These are phyloP conservation scores for Bipolaris victoriae DNA, from an alignment of 2,329 filamentous ascomycete genomes.

Conservation along the genomic window DNA sequence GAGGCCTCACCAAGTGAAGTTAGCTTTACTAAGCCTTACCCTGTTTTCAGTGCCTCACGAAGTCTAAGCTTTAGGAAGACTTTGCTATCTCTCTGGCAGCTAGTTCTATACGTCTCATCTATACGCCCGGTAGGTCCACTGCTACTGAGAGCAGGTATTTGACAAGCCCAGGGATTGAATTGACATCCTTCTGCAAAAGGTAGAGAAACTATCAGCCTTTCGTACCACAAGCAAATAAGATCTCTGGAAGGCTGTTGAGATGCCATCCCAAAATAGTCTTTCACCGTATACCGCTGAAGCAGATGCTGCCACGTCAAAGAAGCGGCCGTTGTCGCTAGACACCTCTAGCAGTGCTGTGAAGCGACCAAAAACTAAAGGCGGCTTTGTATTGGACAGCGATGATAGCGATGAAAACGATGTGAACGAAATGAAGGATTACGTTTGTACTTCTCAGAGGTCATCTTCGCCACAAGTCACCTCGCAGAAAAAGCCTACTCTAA, in stretches of 20 bases:
- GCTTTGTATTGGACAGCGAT: slow-evolving; percentile 20
- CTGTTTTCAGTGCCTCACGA: background rate
- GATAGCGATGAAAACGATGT: background rate
- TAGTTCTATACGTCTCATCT: background rate
- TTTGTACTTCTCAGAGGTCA: background rate
- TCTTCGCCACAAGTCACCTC: background rate
- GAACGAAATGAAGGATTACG: background rate
- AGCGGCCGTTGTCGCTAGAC: background rate
- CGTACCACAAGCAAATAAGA: background rate
- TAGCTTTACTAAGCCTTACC: background rate
- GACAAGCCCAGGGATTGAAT: background rate
- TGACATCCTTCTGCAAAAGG: background rate
- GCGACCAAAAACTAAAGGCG: slow-evolving; percentile 13
- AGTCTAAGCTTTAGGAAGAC: background rate
- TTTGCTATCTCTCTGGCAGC: background rate
- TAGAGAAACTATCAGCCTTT: background rate
- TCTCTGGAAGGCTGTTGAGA: background rate
- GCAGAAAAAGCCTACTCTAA: background rate
- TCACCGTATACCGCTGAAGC: no score
- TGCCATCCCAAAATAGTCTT: background rate
- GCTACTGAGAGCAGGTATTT: background rate
- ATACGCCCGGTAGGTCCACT: background rate
- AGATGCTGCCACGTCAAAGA: background rate
- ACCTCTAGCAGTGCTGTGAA: background rate
- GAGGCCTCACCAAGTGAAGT: slow-evolving; percentile 1